Conservation (phyloP, 129 eudicot genomes). For the Escallonia herrerae region DNA sequence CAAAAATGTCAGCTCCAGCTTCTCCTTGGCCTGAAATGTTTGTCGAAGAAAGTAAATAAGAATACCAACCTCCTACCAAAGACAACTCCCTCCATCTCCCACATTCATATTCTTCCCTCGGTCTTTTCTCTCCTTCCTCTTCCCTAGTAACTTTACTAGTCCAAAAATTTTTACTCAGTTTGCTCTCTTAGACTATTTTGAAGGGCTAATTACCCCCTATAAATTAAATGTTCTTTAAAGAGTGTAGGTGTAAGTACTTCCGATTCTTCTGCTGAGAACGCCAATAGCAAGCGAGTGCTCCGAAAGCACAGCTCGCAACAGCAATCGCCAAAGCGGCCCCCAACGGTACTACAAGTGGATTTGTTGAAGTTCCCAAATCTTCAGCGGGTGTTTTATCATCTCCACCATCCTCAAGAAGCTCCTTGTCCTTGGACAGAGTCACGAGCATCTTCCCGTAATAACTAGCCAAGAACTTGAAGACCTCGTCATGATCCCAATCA, state of each 20-base stretch:
- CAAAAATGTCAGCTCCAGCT: conserved; percentile 65
- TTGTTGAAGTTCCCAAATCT: conserved; percentile 41
- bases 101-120: not conserved
- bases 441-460: conserved; percentile 67
- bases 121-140: not conserved
- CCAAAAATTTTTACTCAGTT: not conserved
- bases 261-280: conserved; percentile 80
- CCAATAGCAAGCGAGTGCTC: conserved; percentile 91
- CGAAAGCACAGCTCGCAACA: conserved; percentile 87
- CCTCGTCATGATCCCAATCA: conserved; percentile 67
- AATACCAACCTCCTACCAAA: conserved; percentile 20
- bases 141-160: not conserved
- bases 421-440: conserved; percentile 38
- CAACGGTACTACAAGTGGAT: conserved; percentile 62
- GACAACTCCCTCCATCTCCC: conserved; percentile 1
- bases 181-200: not conserved
- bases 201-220: conserved; percentile 15
- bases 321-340: conserved; percentile 88
- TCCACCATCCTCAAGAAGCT: conserved; percentile 20
- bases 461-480: conserved; percentile 51
- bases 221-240: conserved; percentile 58
- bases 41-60: conserved; percentile 23
- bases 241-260: conserved; percentile 73
- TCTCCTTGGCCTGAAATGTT: conserved; percentile 77
- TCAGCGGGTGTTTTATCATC: conserved; percentile 22